A percentile compares a stretch with the other conserved stretches of the same genome.
Conservation (phyloP, 495 filamentous ascomycete species). For the Chaetomium tenue region DNA sequence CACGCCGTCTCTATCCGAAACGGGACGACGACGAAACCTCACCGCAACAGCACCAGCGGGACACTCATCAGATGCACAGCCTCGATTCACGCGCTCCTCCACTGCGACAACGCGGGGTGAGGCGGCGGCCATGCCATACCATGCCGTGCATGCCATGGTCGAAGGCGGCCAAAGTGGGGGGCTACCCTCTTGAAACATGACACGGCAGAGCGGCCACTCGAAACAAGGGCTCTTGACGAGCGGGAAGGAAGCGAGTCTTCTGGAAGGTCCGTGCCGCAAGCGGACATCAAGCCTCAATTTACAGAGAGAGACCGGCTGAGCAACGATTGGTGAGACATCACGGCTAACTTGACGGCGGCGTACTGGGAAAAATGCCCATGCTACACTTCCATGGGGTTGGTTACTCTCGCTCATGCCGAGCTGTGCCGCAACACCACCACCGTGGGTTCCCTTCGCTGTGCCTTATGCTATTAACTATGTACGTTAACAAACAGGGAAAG, state of each 20-base stretch:
- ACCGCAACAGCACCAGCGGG: neutral
- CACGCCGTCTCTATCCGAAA: neutral
- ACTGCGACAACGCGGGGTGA: neutral
- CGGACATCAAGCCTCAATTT: neutral
- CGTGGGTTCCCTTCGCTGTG: too few relatives aligned
- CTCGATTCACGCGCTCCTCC: neutral
- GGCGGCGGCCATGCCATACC: neutral
- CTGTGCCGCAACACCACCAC: too few relatives aligned
- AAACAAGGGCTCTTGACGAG: neutral
- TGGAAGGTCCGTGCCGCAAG: neutral
- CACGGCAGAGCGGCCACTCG: neutral
- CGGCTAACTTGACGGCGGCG: too few relatives aligned
- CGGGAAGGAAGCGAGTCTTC: neutral
- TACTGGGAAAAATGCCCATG: too few relatives aligned
- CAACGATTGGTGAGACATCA: neutral
- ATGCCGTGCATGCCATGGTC: neutral
- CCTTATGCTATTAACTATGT: neutral
- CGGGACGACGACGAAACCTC: neutral
- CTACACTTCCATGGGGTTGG: too few relatives aligned
- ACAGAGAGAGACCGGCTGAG: neutral
- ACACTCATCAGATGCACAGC: neutral
- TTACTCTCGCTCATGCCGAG: too few relatives aligned
- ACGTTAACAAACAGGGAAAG: neutral
- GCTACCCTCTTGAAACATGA: neutral
- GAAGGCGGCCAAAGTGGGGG: neutral